phyloP scores from a whole-genome alignment of 768 basidiomycete species.

The Suillus bovinus region DNA sequence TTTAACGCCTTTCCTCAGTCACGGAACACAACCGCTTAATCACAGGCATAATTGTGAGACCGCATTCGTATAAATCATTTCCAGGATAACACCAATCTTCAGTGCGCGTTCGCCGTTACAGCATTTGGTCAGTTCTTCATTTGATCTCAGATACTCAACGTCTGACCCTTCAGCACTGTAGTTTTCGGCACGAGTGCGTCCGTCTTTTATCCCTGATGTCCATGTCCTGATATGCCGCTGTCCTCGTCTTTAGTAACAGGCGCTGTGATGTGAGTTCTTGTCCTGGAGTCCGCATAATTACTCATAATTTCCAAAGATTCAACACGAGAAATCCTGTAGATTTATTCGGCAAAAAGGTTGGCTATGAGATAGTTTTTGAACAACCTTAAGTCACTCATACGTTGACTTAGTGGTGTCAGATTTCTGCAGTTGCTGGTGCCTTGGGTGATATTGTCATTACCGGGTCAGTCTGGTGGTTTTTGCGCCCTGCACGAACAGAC shows the following conservation, averaged over 20 bases:
- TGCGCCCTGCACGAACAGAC: conserved; percentile 16
- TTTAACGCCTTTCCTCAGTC: conserved; percentile 13
- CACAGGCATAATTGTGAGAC: conserved; percentile 18
- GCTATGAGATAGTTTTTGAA: not conserved
- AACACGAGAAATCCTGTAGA: conserved; percentile 9
- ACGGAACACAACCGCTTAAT: conserved; percentile 20
- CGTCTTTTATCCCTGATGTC: not conserved
- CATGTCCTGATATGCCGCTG: not conserved
- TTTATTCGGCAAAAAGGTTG: conserved; percentile 11
- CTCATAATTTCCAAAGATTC: conserved; percentile 12
- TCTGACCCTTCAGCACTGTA: not conserved
- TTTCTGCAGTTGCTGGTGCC: conserved; percentile 18
- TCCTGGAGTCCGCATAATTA: not conserved
- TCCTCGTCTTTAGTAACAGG: conserved; percentile 10
- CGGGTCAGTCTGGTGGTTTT: conserved; percentile 15
- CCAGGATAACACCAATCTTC: conserved; percentile 1
- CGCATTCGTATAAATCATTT: not conserved
- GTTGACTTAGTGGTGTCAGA: conserved; percentile 10
- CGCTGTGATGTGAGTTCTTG: not conserved
- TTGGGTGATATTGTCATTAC: conserved; percentile 25
- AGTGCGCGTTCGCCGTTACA: conserved; percentile 11
- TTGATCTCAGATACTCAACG: conserved; percentile 3
- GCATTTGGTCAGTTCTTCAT: conserved; percentile 15
- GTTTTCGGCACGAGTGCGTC: conserved; percentile 20
- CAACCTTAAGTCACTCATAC: not conserved